A percentile compares a stretch with the other conserved stretches of the same genome.
Conservation (phyloP, 1,284 basidiomycete species). For the Athelia sp. region DNA sequence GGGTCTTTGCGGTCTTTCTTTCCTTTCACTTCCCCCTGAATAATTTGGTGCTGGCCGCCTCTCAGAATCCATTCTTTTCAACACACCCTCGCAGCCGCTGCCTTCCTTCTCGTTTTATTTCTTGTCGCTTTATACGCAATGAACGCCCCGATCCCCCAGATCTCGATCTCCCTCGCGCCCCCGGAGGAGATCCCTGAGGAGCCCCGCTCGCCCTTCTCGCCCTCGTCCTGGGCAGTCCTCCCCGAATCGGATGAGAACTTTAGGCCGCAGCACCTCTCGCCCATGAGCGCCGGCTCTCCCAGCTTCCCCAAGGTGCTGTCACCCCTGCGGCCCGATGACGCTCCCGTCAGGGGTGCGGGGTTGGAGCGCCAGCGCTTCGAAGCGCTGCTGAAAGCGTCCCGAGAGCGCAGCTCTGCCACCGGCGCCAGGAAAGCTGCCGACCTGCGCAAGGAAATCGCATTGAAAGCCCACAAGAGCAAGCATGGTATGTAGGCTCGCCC, state of each 20-base stretch:
- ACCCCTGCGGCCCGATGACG: slow-evolving; percentile 42
- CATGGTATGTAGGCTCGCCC: slow-evolving; percentile 46
- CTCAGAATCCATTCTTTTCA: slow-evolving; percentile 9
- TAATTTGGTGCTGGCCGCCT: slow-evolving; percentile 44
- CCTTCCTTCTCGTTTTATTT: neutral
- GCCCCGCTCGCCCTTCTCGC: slow-evolving; percentile 57
- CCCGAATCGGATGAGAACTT: slow-evolving; percentile 40
- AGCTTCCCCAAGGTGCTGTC: slow-evolving; percentile 40
- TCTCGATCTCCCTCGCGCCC: slow-evolving; percentile 63
- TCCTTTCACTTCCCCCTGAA: slow-evolving; percentile 11
- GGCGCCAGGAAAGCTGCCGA: slow-evolving; percentile 46
- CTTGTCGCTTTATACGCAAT: slow-evolving; percentile 41
- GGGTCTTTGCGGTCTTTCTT: slow-evolving; percentile 10
- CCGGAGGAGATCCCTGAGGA: slow-evolving; percentile 44
- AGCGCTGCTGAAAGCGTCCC: slow-evolving; percentile 51
- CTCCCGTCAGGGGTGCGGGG: slow-evolving; percentile 38
- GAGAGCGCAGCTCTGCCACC: slow-evolving; percentile 42
- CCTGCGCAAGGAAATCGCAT: slow-evolving; percentile 68
- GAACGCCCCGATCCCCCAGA: slow-evolving; percentile 48
- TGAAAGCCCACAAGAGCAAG: slow-evolving; percentile 69
- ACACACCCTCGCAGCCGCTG: slow-evolving; percentile 4
- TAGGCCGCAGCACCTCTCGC: slow-evolving; percentile 51
- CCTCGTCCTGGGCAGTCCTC: slow-evolving; percentile 15
- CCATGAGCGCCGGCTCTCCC: slow-evolving; percentile 41
- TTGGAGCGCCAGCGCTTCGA: slow-evolving; percentile 61